These are phyloP conservation scores for Trichoderma lentiforme DNA, from an alignment of 2,329 filamentous ascomycete species.

Conservation along the genomic window DNA sequence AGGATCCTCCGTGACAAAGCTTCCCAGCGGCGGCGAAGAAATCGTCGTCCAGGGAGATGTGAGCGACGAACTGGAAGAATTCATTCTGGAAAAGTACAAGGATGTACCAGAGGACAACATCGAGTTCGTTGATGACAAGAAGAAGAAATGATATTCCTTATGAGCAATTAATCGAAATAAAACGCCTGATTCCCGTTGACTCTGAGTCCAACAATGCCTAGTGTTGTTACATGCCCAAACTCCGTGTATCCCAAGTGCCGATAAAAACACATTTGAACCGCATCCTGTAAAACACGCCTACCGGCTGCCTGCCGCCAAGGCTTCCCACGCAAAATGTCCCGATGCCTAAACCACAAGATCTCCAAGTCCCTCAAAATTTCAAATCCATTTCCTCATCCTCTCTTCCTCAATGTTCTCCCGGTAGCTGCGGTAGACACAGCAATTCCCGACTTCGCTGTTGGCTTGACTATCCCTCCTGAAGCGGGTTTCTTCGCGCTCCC, in stretches of 20 bases:
- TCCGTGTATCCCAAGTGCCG: slow-evolving; percentile 2
- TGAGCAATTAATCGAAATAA: slow-evolving; percentile 6
- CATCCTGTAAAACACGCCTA: not conserved
- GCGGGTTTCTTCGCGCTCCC: slow-evolving; percentile 53
- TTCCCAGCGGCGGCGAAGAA: slow-evolving; percentile 81
- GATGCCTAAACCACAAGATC: not conserved
- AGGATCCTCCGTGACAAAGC: slow-evolving; percentile 86
- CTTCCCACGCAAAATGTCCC: not conserved
- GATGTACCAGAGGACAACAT: slow-evolving; percentile 93
- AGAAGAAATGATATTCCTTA: slow-evolving; percentile 59
- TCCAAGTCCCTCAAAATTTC: not conserved
- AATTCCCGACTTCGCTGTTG: slow-evolving; percentile 39
- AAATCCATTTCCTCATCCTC: slow-evolving; percentile 34
- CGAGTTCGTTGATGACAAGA: slow-evolving; percentile 93
- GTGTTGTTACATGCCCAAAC: slow-evolving; percentile 19
- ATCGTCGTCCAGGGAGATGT: slow-evolving; percentile 98
- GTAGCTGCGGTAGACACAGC: slow-evolving; percentile 43
- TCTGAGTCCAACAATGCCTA: slow-evolving; percentile 1
- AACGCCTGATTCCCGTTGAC: not conserved
- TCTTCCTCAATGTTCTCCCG: slow-evolving; percentile 54
- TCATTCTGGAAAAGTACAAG: slow-evolving; percentile 82
- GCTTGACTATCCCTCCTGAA: slow-evolving; percentile 46
- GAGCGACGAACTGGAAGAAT: slow-evolving; percentile 90
- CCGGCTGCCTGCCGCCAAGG: not conserved
- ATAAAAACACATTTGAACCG: not conserved